These are phyloP conservation scores for Verbascum thapsus DNA, from an alignment of 257 asterid genomes.

Conservation along the genomic window DNA sequence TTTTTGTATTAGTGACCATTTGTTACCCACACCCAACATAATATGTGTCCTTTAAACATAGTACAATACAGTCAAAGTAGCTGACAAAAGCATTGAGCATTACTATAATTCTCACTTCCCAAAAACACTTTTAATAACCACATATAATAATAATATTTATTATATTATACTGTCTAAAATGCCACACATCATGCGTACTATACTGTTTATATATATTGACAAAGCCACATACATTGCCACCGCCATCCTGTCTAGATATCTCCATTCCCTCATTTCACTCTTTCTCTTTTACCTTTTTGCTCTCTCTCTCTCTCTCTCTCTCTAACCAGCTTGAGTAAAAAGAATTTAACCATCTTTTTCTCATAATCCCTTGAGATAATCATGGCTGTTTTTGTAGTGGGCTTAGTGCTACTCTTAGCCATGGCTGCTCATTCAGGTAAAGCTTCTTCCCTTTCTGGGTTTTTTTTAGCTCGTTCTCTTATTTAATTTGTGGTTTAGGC, in stretches of 20 bases:
- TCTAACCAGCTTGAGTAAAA: slow-evolving; percentile 22
- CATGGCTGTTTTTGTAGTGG: slow-evolving; percentile 63
- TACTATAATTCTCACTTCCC: slow-evolving; percentile 25
- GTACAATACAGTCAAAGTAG: slow-evolving; percentile 27
- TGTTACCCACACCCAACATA: slow-evolving; percentile 15
- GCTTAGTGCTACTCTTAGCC: slow-evolving; percentile 49
- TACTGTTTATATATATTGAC: slow-evolving; percentile 27
- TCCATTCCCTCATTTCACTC: slow-evolving; percentile 31
- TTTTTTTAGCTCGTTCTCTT: neutral
- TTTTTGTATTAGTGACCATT: slow-evolving; percentile 42
- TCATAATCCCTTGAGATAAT: slow-evolving; percentile 23
- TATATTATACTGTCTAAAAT: slow-evolving; percentile 31
- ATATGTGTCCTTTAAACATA: neutral
- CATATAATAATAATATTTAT: slow-evolving; percentile 23
- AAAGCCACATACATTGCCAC: slow-evolving; percentile 23
- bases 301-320: neutral
- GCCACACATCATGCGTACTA: slow-evolving; percentile 27
- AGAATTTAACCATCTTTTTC: slow-evolving; percentile 19
- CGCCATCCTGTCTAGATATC: slow-evolving; percentile 47
- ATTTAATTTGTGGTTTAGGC: neutral
- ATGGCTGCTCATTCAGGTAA: slow-evolving; percentile 55
- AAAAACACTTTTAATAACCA: slow-evolving; percentile 27
- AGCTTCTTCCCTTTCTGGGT: neutral
- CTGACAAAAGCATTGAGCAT: slow-evolving; percentile 32
- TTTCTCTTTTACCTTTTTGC: neutral